These are phyloP conservation scores for Chenopodium berlandieri DNA, from an alignment of 148 eudicot species.

Conservation along the genomic window DNA sequence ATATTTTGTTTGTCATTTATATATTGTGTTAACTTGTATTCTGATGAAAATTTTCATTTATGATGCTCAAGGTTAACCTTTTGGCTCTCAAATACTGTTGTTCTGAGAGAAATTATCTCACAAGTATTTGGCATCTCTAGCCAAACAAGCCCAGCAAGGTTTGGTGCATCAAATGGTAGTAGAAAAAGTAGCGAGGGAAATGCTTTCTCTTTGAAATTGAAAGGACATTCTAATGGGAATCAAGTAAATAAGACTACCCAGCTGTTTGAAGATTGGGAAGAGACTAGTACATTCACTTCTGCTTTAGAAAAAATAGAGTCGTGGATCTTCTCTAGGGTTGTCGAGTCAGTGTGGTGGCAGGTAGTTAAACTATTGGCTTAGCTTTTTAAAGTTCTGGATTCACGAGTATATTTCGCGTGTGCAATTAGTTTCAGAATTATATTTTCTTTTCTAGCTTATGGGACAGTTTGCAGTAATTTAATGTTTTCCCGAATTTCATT, in stretches of 20 bases:
- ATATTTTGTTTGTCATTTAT: not conserved
- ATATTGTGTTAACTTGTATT: not conserved
- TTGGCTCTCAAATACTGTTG: constrained; percentile 87
- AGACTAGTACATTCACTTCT: constrained; percentile 72
- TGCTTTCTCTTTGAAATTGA: constrained; percentile 40
- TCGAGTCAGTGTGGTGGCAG: constrained; percentile 99
- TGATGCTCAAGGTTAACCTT: constrained; percentile 65
- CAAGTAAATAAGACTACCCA: constrained; percentile 39
- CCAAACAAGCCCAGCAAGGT: constrained; percentile 40
- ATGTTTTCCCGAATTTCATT: not conserved
- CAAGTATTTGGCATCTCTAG: constrained; percentile 61
- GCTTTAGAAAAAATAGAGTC: constrained; percentile 80
- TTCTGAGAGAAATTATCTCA: constrained; percentile 68
- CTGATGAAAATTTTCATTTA: constrained; percentile 19
- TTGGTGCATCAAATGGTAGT: constrained; percentile 37
- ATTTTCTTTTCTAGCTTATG: not conserved
- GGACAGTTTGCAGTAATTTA: not conserved
- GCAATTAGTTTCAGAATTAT: not conserved
- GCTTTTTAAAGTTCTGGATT: not conserved
- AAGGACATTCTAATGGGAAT: constrained; percentile 37
- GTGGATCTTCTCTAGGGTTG: constrained; percentile 80
- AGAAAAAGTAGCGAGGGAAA: constrained; percentile 30
- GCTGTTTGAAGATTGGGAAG: constrained; percentile 78
- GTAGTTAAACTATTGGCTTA: constrained; percentile 30
- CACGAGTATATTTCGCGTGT: not conserved